A percentile compares a stretch with the other conserved stretches of the same genome.
Evolutionary conservation across 495 filamentous ascomycete species (phyloP).

Genomic region (Neurospora pannonica): DNA sequence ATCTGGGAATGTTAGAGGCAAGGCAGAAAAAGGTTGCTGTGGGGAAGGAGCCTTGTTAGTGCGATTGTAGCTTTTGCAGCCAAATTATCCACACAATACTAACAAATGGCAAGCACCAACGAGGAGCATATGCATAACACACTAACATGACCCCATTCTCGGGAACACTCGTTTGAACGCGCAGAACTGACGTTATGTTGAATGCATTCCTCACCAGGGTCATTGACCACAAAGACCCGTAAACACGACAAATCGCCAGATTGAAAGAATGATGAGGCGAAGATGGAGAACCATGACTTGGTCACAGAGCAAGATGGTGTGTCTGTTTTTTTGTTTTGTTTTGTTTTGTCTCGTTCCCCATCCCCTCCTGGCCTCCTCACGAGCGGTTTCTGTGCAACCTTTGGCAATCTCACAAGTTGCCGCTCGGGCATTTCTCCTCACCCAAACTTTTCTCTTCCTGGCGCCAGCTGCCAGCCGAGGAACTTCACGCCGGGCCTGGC

Average conservation of each 20-base stretch:
- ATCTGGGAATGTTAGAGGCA: neutral
- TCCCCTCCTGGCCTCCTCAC: neutral
- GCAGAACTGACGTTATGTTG: neutral
- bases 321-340: neutral
- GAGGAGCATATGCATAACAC: neutral
- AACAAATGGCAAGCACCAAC: neutral
- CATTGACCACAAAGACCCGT: neutral
- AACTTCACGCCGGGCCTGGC: neutral
- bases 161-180: neutral
- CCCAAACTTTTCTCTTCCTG: neutral
- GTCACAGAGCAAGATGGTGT: neutral
- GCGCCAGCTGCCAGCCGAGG: neutral
- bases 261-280: neutral
- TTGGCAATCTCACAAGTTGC: neutral
- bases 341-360: neutral
- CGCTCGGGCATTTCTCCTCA: neutral
- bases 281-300: neutral
- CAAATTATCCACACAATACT: neutral
- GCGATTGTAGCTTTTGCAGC: neutral
- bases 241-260: neutral
- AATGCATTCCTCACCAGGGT: neutral
- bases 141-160: neutral
- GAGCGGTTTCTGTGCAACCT: neutral
- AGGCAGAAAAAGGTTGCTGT: neutral
- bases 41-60: neutral